Conservation (phyloP, 331 rosid genomes). For the Phaseolus coccineus region DNA sequence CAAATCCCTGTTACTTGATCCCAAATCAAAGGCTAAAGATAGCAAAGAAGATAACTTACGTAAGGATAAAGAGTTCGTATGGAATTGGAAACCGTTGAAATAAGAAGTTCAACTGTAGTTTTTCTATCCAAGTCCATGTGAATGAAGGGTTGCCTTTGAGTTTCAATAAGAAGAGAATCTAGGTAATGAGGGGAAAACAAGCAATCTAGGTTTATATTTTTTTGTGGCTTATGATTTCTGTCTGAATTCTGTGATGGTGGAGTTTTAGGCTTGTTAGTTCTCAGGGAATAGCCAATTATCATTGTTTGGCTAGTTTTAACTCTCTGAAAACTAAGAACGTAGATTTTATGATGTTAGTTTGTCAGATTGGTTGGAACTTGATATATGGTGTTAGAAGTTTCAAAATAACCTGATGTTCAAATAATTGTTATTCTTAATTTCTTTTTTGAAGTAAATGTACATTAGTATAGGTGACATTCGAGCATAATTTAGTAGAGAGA, state of each 20-base stretch:
- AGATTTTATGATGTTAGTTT: too few relatives aligned
- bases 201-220: conserved; percentile 1
- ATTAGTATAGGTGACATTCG: too few relatives aligned
- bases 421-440: not conserved
- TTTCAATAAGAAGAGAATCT: conserved; percentile 55
- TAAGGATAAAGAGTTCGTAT: conserved; percentile 83
- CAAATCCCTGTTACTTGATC: too few relatives aligned
- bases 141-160: conserved; percentile 68
- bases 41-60: not conserved
- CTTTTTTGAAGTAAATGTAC: too few relatives aligned
- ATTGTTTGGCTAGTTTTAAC: not conserved
- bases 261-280: conserved; percentile 16
- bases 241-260: not conserved
- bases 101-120: conserved; percentile 72
- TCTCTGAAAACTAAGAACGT: too few relatives aligned
- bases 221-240: not conserved
- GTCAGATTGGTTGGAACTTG: not conserved
- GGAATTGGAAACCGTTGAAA: conserved; percentile 82
- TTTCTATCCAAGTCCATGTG: conserved; percentile 73
- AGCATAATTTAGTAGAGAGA: too few relatives aligned
- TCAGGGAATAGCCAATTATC: conserved; percentile 2
- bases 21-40: too few relatives aligned
- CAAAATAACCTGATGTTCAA: not conserved
- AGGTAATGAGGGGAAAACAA: conserved; percentile 40
- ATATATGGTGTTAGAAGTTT: not conserved